Evolutionary conservation across 164 flowering plant genomes (phyloP).

Genomic region (Vitis vinifera): DNA sequence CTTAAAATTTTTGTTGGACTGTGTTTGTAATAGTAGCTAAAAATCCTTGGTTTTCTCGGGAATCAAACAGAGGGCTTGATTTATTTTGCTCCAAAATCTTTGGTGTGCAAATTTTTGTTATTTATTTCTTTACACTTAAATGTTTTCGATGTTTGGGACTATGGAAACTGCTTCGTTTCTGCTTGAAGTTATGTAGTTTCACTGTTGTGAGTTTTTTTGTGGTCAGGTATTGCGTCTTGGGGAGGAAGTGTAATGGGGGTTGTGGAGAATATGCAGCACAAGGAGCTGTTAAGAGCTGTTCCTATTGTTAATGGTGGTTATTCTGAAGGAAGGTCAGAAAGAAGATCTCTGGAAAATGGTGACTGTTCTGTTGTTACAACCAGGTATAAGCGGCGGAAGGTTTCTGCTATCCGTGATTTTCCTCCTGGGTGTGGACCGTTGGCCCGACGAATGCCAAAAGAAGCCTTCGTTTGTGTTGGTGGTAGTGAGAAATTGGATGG

Average conservation of each 20-base stretch:
- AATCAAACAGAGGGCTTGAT: too few relatives aligned
- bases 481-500: not conserved
- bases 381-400: conserved; percentile 48
- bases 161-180: too few relatives aligned
- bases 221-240: too few relatives aligned
- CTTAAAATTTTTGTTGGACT: too few relatives aligned
- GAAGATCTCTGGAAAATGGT: conserved; percentile 18
- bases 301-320: not conserved
- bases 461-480: conserved; percentile 2
- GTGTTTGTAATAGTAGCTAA: too few relatives aligned
- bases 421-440: conserved; percentile 50
- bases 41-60: too few relatives aligned
- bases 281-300: conserved; percentile 10
- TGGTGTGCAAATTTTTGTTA: too few relatives aligned
- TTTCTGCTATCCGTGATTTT: conserved; percentile 55
- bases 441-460: conserved; percentile 8
- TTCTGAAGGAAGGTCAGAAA: conserved; percentile 5
- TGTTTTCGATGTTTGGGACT: too few relatives aligned
- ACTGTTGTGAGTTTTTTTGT: too few relatives aligned
- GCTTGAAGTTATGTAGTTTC: too few relatives aligned
- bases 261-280: conserved; percentile 11
- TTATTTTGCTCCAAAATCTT: too few relatives aligned
- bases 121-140: too few relatives aligned
- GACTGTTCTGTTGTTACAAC: conserved; percentile 4
- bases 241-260: not conserved